These are phyloP conservation scores for Fraxinus sp. DNA, from an alignment of 305 asterid genomes.

Conservation along the genomic window DNA sequence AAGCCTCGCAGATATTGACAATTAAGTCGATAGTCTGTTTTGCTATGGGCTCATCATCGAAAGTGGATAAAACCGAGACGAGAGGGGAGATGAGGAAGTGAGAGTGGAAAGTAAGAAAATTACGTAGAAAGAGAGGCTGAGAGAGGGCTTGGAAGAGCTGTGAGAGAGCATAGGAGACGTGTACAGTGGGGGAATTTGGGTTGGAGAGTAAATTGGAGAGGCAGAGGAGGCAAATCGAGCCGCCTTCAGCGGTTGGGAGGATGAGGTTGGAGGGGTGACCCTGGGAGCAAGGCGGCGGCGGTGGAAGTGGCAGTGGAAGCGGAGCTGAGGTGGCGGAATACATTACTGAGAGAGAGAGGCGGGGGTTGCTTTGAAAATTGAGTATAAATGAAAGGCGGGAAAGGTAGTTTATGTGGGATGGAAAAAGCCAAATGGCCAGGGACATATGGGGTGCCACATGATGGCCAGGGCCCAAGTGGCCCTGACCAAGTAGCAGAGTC, in stretches of 20 bases:
- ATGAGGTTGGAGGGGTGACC: conserved; percentile 73
- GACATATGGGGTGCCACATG: too few species aligned
- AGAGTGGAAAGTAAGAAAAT: conserved; percentile 63
- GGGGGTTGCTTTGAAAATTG: not conserved
- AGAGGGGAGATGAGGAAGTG: conserved; percentile 88
- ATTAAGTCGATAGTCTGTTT: conserved; percentile 62
- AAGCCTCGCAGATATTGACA: conserved; percentile 46
- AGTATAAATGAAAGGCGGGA: conserved; percentile 21
- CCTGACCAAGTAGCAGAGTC: too few species aligned
- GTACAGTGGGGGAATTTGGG: conserved; percentile 75
- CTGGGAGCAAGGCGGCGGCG: conserved; percentile 43
- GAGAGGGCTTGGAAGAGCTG: conserved; percentile 76
- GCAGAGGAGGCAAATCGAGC: conserved; percentile 80
- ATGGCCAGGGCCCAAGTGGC: too few species aligned
- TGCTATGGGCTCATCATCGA: conserved; percentile 73
- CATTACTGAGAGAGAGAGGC: conserved; percentile 27
- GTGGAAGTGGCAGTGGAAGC: not conserved
- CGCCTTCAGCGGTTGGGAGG: conserved; percentile 73
- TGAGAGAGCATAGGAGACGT: conserved; percentile 87
- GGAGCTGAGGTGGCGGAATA: conserved; percentile 34
- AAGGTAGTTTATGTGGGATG: not conserved
- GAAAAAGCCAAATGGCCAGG: not conserved
- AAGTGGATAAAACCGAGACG: conserved; percentile 49
- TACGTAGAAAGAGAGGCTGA: conserved; percentile 64
- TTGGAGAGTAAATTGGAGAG: conserved; percentile 73